Percentiles rank a stretch among this genome's conserved stretches.
Conservation (phyloP, 2,329 filamentous ascomycete species). For the Colletotrichum sp. region DNA sequence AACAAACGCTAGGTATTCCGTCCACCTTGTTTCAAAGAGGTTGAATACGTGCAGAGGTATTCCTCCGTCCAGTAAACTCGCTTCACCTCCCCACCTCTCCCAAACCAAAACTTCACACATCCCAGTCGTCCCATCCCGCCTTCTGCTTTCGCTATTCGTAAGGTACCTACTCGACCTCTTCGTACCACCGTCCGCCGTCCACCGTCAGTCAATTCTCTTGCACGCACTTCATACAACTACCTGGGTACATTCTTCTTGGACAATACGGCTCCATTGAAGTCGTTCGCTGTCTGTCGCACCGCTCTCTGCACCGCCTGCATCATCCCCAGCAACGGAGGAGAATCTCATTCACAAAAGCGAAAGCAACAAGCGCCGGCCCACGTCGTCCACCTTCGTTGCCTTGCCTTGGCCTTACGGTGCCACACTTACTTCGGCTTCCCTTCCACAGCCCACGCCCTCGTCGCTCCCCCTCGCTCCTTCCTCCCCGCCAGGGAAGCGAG, state of each 20-base stretch:
- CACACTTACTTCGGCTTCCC: background rate
- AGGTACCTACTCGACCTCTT: background rate
- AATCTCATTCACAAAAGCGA: background rate
- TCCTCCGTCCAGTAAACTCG: background rate
- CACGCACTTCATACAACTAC: background rate
- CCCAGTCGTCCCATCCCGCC: background rate
- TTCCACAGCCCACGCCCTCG: background rate
- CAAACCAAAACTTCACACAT: background rate
- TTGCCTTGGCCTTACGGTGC: background rate
- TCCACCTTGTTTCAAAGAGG: background rate
- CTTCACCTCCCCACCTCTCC: background rate
- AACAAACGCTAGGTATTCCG: background rate
- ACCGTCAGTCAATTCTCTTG: background rate
- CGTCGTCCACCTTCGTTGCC: background rate
- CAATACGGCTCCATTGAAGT: background rate
- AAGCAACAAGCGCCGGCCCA: background rate
- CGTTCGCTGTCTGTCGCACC: background rate
- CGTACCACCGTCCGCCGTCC: background rate
- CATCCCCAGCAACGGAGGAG: slow-evolving; percentile 8
- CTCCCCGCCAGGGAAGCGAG: background rate
- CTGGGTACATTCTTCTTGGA: background rate
- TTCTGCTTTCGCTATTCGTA: background rate
- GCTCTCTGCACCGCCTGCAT: background rate
- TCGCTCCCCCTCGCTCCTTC: background rate
- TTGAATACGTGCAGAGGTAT: background rate